Evolutionary conservation across 306 rosid genomes (phyloP).

Genomic region (Medicago arabica): DNA sequence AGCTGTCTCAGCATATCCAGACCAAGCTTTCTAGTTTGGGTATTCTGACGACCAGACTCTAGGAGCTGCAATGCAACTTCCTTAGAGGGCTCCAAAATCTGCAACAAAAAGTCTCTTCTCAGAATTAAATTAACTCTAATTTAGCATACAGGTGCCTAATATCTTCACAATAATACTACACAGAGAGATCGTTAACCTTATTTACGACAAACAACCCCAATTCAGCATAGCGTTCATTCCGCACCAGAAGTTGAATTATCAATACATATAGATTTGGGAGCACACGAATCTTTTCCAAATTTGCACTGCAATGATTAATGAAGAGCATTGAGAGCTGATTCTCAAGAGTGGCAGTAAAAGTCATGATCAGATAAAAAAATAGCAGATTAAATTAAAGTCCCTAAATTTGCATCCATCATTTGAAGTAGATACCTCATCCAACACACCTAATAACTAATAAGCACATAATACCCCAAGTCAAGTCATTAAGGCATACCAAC

Average conservation of each 20-base stretch:
- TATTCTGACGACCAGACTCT: slow-evolving; percentile 83
- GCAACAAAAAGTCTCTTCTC: slow-evolving; percentile 38
- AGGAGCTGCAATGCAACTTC: slow-evolving; percentile 93
- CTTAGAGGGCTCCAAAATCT: slow-evolving; percentile 93
- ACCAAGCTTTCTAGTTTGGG: slow-evolving; percentile 85
- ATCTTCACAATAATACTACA: slow-evolving; percentile 27
- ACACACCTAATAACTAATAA: too few species aligned
- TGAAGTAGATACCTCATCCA: too few species aligned
- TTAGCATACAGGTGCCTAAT: slow-evolving; percentile 14
- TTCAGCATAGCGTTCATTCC: slow-evolving; percentile 81
- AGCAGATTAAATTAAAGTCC: slow-evolving; percentile 4
- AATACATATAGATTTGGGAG: slow-evolving; percentile 71
- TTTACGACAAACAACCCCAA: slow-evolving; percentile 79
- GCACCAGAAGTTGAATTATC: slow-evolving; percentile 77
- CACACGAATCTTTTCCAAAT: slow-evolving; percentile 76
- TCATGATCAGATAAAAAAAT: slow-evolving; percentile 22
- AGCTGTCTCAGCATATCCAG: slow-evolving; percentile 94
- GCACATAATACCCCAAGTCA: too few species aligned
- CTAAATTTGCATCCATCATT: slow-evolving; percentile 33
- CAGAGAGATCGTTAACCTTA: slow-evolving; percentile 63
- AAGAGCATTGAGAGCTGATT: slow-evolving; percentile 31
- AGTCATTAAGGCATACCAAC: too few species aligned
- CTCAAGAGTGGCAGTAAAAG: slow-evolving; percentile 12
- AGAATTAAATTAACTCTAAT: slow-evolving; percentile 41
- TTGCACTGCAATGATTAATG: slow-evolving; percentile 65